Evolutionary conservation across 2,329 filamentous ascomycete genomes (phyloP), one percentile per base, ranked within the genome.

Genomic region (Colletotrichum kahawae): DNA sequence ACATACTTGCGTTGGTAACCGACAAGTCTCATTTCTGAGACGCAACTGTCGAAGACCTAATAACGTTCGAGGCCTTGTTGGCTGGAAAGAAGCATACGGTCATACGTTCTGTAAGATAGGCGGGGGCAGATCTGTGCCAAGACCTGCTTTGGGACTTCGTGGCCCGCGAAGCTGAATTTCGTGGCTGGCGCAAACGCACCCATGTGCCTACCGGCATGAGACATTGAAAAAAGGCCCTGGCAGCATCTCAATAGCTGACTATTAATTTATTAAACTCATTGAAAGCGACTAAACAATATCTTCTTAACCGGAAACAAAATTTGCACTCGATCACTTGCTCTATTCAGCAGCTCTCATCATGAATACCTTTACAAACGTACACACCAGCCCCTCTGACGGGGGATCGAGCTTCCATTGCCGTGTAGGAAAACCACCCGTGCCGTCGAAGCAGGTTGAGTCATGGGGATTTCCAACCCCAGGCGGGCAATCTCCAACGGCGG

Each of bases 281-380:
- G 18, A 43, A 9, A 43, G n/a, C 18, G 3, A 43, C 9, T 43
- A 9, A 43, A 43, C 10, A 5, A 43, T 43, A n/a, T 7, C 2
- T 2, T 4, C n/a, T 7, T 13, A 16, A 6, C 43, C n/a, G n/a
- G 6, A 21, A 7, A 6, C 13, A n/a, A 5, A 21, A 4, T 21
- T 1, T 4, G 3, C 10, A 48, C n/a, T 48, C 3, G n/a, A 1
- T 13, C 43, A n/a, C n/a, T n/a, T n/a, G n/a, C n/a, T n/a, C n/a
- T n/a, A n/a, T n/a, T n/a, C n/a, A n/a, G n/a, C 3, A 12, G 38
- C 38, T 6, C 6, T 12, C 38, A 48, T 48, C 43, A 48, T 21
- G 43, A 13, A 48, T 48, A 13, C 43, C n/a, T 48, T 5, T 4
- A 48, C 13, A 1, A 48, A 48, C n/a, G 10, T 48, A 12, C 43